These are phyloP conservation scores for Afroboletus lepidellus DNA, from an alignment of 1,284 basidiomycete genomes.

Conservation along the genomic window DNA sequence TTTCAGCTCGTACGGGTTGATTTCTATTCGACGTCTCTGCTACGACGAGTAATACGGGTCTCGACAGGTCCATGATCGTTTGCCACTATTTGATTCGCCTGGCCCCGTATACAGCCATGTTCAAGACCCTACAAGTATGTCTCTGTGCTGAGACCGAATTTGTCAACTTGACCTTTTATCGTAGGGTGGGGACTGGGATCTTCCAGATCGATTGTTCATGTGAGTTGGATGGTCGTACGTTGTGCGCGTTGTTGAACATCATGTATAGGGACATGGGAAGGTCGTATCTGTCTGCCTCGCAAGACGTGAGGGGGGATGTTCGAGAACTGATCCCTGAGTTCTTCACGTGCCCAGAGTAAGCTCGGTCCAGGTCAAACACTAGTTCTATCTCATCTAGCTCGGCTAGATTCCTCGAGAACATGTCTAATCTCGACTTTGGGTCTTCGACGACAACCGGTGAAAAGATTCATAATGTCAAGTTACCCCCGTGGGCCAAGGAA, in stretches of 20 bases:
- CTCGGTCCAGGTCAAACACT: background rate
- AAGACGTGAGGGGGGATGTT: slow-evolving; percentile 89
- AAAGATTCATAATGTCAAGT: slow-evolving; percentile 81
- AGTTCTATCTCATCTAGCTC: slow-evolving; percentile 6
- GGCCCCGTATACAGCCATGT: slow-evolving; percentile 90
- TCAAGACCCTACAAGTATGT: slow-evolving; percentile 76
- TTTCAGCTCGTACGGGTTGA: slow-evolving; percentile 65
- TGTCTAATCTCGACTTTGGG: slow-evolving; percentile 80
- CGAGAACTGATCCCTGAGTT: slow-evolving; percentile 95
- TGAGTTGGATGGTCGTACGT: slow-evolving; percentile 31
- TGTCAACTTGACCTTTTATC: background rate
- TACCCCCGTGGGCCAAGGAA: slow-evolving; percentile 88
- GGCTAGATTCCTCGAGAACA: slow-evolving; percentile 70
- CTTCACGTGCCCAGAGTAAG: slow-evolving; percentile 75
- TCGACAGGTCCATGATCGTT: slow-evolving; percentile 81
- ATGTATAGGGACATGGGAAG: slow-evolving; percentile 62
- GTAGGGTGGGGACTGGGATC: slow-evolving; percentile 89
- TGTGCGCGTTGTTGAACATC: slow-evolving; percentile 6
- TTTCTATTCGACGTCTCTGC: background rate
- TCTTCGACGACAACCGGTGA: slow-evolving; percentile 80
- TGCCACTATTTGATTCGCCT: slow-evolving; percentile 93
- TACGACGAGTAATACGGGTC: background rate
- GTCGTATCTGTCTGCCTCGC: slow-evolving; percentile 84
- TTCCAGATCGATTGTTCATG: slow-evolving; percentile 92
- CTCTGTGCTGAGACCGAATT: background rate